phyloP scores from a whole-genome alignment of 495 filamentous ascomycete genomes.

The Penicillium manginii region DNA sequence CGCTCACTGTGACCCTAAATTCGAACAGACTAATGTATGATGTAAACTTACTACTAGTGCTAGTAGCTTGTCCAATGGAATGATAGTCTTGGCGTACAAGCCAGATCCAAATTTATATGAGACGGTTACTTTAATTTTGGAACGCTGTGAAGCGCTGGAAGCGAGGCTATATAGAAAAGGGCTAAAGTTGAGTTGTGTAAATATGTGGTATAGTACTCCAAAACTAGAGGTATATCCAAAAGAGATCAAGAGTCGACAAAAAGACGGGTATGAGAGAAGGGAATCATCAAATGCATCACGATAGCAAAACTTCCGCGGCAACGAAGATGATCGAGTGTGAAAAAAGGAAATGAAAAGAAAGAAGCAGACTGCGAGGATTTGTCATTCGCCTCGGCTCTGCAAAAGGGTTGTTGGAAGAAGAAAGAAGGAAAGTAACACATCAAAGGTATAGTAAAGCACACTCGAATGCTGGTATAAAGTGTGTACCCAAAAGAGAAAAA shows the following conservation, averaged over 20 bases:
- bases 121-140: too few species aligned
- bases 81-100: too few species aligned
- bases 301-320: neutral
- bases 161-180: too few species aligned
- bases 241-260: neutral
- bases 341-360: conserved; percentile 12
- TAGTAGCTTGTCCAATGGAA: too few species aligned
- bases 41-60: too few species aligned
- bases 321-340: neutral
- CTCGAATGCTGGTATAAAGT: conserved; percentile 14
- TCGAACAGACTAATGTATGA: too few species aligned
- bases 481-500: neutral
- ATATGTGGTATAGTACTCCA: conserved; percentile 11
- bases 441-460: neutral
- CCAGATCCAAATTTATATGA: too few species aligned
- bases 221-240: conserved; percentile 13
- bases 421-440: conserved; percentile 3
- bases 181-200: too few species aligned
- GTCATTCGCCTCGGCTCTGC: neutral
- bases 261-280: conserved; percentile 18
- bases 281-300: conserved; percentile 23
- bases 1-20: too few species aligned
- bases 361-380: conserved; percentile 1
- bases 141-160: too few species aligned
- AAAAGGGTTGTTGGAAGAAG: conserved; percentile 10